Percentiles rank a stretch among this genome's conserved stretches.
Evolutionary conservation across 2,329 filamentous ascomycete species (phyloP).

Genomic region (Cercospora berteroae): DNA sequence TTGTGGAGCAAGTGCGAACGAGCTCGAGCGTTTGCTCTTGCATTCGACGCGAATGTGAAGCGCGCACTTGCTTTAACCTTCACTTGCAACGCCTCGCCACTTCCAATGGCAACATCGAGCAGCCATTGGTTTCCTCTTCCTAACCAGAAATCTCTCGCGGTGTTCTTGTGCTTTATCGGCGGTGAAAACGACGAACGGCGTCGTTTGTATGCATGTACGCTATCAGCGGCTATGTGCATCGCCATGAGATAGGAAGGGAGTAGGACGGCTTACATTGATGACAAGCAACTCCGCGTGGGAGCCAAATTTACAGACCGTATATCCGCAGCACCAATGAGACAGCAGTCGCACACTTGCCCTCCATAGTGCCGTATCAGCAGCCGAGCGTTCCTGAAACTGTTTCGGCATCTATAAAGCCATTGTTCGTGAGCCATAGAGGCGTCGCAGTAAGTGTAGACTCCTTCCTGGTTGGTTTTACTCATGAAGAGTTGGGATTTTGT

Average conservation of each 20-base stretch:
- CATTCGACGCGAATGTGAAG: neutral
- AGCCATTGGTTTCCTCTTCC: neutral
- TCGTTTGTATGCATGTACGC: constrained; percentile 12
- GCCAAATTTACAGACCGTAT: neutral
- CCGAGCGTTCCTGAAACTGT: constrained; percentile 21
- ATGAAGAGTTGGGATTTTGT: neutral
- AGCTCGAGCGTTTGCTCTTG: neutral
- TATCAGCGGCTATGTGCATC: constrained; percentile 11
- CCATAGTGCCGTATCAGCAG: constrained; percentile 5
- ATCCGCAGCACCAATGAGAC: neutral
- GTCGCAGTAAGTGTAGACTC: neutral
- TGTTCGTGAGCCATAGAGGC: neutral
- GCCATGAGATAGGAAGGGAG: neutral
- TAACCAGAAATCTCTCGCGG: neutral
- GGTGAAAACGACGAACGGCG: constrained; percentile 13
- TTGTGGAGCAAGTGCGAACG: constrained; percentile 6
- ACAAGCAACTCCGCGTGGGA: neutral
- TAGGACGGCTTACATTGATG: neutral
- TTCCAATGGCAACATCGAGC: neutral
- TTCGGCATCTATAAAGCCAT: constrained; percentile 14
- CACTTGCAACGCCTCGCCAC: neutral
- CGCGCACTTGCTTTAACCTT: constrained; percentile 1
- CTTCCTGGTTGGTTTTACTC: neutral
- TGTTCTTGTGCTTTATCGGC: neutral
- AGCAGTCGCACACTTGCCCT: neutral